phyloP scores from a whole-genome alignment of 129 eudicot species.

The Tagetes patula region DNA sequence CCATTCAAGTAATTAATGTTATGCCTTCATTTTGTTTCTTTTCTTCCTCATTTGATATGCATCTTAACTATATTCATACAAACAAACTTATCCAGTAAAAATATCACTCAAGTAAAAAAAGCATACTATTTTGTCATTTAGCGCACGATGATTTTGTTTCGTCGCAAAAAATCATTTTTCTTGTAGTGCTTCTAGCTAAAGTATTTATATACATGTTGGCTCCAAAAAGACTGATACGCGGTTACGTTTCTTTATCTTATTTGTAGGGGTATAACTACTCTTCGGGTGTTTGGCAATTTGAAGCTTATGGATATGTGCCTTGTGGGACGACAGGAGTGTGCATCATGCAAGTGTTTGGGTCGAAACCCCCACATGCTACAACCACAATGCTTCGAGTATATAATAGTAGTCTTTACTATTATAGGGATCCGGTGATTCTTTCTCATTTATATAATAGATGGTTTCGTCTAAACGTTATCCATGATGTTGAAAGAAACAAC shows the following conservation, averaged over 20 bases:
- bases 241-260: background rate
- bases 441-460: conserved; percentile 25
- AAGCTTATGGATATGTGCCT: conserved; percentile 42
- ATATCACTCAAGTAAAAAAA: too few relatives aligned
- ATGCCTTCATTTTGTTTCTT: too few relatives aligned
- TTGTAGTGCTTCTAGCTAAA: too few relatives aligned
- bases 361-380: conserved; percentile 36
- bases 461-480: conserved; percentile 40
- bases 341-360: conserved; percentile 47
- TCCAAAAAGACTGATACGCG: background rate
- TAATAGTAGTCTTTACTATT: conserved; percentile 25
- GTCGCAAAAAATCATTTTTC: too few relatives aligned
- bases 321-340: conserved; percentile 34
- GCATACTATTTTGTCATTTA: too few relatives aligned
- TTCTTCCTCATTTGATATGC: too few relatives aligned
- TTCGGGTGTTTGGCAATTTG: conserved; percentile 48
- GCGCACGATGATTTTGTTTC: too few relatives aligned
- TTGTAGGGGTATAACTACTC: conserved; percentile 43
- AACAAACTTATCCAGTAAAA: too few relatives aligned
- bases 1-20: conserved; percentile 24
- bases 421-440: background rate
- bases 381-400: conserved; percentile 40
- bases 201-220: too few relatives aligned
- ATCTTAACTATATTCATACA: too few relatives aligned
- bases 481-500: conserved; percentile 22